Base-by-base conservation (phyloP, 345 rosid species). In the Clarkia xantiana region DNA sequence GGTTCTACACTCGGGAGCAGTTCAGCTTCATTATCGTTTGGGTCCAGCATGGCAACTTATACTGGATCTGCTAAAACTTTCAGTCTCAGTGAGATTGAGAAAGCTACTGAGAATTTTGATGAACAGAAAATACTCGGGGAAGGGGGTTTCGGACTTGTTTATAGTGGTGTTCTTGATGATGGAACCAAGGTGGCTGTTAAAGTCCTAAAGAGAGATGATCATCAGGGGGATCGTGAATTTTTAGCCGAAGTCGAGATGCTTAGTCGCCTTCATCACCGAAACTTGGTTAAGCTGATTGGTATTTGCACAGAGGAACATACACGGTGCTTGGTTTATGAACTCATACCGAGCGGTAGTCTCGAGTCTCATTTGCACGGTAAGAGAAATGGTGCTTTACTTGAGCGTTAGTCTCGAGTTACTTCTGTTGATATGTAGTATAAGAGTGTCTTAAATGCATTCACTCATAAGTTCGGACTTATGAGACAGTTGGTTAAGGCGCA, bases 181-280 rank as follows among this genome's bases (percentile, higher is more conserved):
- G 89, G 89, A 59, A 91, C 80, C 25, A 63, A 81, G 59, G 86
- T 81, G 23, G 98, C 93, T 0, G 94, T 91, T 53, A 91, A 91
- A 68, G 84, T 91, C 18, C 59, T 91, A 57, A 91, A 86, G 73
- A 77, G 98, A 70, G 93, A 83, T 49, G 96, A 83, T 72, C 94
- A 79, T 29, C 98, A 91, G 69, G 93, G 96, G 29, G 68, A 85
- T 60, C 71, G 93, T 38, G 96, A 86, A 72, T 86, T 91, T 76
- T 70, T 86, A 67, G 94, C 98, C 8, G 96, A 91, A 67, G 82
- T 86, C 2, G 98, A 91, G 73, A 91, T 91, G 96, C 91, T 91
- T 62, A 91, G 96, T 55, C 98, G 96, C 50, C 80, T 91, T 61
- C 96, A 91, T 67, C 98, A 91, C 58, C 71, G 98, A 63, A 86